Evolutionary conservation across 768 basidiomycete genomes (phyloP), one percentile per base, ranked within the genome.

Genomic region (Gloeophyllum trabeum): DNA sequence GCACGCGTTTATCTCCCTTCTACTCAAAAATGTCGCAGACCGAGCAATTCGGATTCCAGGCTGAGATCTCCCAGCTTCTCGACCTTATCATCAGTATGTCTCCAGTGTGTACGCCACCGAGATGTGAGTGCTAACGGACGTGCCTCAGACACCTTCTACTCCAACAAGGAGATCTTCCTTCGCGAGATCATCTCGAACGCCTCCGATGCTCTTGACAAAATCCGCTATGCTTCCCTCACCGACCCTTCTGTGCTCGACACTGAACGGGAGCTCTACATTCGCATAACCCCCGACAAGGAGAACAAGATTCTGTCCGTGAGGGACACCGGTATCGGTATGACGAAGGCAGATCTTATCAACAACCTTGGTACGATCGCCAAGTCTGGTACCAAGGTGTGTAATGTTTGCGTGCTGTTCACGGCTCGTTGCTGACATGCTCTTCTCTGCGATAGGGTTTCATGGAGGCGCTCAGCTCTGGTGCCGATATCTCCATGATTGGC

Each of bases 81-180:
- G 94, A 98, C 74, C 70, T 98, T 60, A 98, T 98, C 73, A 97
- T 98, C 78, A 97, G 87, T 90, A 57, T 46, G 86, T 66, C 7
- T 42, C 35, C 46, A 38, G 47, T 43, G 23, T 43, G n/a, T n/a
- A 30, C 18, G 13, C 26, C 26, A 19, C 24, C n/a, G 25, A 30
- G 24, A 28, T 38, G 44, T 46, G 38, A 39, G n/a, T n/a, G n/a
- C 50, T 54, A 10, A 55, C 51, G 6, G 22, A 32, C 40, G 12
- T 39, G 36, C 6, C n/a, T 16, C 51, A 89, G 87, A 97, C 75
- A 97, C 94, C 49, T 98, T 98, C 81, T 99, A 98, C 81, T 96
- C 92, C 48, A 97, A 99, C 82, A 99, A 99, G 76, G 94, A 97
- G 70, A 98, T 99, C 65, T 98, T 98, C 80, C 82, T 99, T 54